These are phyloP conservation scores for Fulvia fulva DNA, from an alignment of 2,329 filamentous ascomycete species.

Conservation along the genomic window DNA sequence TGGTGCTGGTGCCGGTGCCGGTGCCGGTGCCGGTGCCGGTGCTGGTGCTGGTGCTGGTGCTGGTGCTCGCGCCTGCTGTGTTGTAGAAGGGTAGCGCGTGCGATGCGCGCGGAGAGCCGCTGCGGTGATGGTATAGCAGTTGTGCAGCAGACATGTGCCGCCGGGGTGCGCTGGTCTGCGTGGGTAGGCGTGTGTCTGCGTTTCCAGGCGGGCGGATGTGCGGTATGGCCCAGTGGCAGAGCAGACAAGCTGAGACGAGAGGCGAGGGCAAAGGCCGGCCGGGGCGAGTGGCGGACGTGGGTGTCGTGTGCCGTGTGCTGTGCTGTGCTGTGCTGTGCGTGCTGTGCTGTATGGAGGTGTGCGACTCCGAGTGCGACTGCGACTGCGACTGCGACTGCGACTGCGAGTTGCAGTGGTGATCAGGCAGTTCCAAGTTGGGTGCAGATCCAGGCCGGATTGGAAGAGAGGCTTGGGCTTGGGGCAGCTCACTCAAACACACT, in stretches of 20 bases:
- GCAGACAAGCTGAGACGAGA: neutral
- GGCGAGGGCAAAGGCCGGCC: neutral
- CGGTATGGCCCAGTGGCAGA: neutral
- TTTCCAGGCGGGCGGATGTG: neutral
- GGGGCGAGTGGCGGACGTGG: neutral
- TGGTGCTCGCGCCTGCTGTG: neutral
- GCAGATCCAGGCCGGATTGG: neutral
- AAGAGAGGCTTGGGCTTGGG: too few relatives aligned
- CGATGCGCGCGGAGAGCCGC: neutral
- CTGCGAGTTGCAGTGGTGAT: too few relatives aligned
- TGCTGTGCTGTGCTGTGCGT: too few relatives aligned
- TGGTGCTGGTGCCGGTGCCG: neutral
- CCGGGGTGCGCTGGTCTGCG: neutral
- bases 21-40: neutral
- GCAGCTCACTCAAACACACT: neutral
- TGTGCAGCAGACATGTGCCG: neutral
- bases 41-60: neutral
- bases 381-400: too few relatives aligned
- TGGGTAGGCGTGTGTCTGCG: neutral
- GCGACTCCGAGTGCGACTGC: too few relatives aligned
- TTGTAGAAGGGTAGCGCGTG: neutral
- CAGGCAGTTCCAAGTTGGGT: too few relatives aligned
- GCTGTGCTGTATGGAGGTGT: too few relatives aligned
- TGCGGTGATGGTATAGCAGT: neutral
- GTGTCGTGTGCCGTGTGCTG: neutral